Evolutionary conservation across 2,329 filamentous ascomycete genomes (phyloP).

Genomic region (Harringtonia lauricola): DNA sequence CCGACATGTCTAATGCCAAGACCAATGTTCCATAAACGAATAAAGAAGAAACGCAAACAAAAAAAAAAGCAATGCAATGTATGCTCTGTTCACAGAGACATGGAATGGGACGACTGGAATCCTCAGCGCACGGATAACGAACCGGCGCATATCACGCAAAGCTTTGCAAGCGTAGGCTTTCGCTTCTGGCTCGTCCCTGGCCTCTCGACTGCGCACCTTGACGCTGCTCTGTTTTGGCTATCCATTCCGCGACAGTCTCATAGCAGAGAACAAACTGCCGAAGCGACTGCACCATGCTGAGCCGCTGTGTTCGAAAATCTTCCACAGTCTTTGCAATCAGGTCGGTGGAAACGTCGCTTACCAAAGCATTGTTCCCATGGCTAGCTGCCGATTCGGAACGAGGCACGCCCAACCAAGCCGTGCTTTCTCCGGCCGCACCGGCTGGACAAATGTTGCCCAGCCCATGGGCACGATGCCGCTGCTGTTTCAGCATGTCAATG

Average conservation of each 20-base stretch:
- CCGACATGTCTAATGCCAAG: no score
- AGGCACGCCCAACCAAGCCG: no score
- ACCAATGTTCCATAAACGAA: not conserved
- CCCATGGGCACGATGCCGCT: conserved; percentile 30
- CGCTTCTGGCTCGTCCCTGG: conserved; percentile 8
- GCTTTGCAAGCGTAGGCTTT: conserved; percentile 10
- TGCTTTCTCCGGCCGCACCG: no score
- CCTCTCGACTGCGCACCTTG: conserved; percentile 1
- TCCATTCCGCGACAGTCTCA: conserved; percentile 86
- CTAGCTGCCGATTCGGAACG: not conserved
- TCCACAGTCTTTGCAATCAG: conserved; percentile 80
- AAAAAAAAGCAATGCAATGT: not conserved
- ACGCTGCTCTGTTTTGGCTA: conserved; percentile 38
- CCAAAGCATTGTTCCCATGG: conserved; percentile 37
- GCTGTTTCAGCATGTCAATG: conserved; percentile 92
- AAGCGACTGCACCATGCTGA: conserved; percentile 95
- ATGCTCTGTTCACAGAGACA: no score
- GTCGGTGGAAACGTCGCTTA: conserved; percentile 61
- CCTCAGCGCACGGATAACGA: not conserved
- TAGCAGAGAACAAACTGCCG: conserved; percentile 94
- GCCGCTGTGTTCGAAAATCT: conserved; percentile 75
- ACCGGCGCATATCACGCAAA: no score
- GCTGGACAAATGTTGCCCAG: no score
- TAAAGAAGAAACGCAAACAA: conserved; percentile 9
- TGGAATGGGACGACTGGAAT: no score